A percentile compares a stretch with the other conserved stretches of the same genome.
phyloP scores from a whole-genome alignment of 2,329 filamentous ascomycete genomes.

The Chrysoporthe deuterocubensis region DNA sequence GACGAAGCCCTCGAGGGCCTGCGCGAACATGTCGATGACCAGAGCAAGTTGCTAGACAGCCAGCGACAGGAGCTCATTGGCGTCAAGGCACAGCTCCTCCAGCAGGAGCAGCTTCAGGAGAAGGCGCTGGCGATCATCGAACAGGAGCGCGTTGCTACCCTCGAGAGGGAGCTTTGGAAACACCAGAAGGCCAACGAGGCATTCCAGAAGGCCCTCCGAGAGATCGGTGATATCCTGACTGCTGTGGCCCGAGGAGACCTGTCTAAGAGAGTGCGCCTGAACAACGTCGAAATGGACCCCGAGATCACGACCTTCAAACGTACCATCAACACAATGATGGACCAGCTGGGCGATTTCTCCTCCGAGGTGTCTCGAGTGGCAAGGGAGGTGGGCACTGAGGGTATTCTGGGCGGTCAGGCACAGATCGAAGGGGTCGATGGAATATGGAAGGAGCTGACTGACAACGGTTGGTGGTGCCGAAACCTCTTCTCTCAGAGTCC shows the following conservation, averaged over 20 bases:
- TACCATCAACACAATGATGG: constrained; percentile 99
- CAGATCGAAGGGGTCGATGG: constrained; percentile 93
- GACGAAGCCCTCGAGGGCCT: constrained; percentile 85
- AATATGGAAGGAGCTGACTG: constrained; percentile 96
- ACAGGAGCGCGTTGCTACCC: constrained; percentile 81
- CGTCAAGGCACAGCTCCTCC: constrained; percentile 82
- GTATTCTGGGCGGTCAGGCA: constrained; percentile 90
- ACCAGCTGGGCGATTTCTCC: constrained; percentile 94
- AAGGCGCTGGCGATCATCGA: constrained; percentile 82
- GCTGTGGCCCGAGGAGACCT: constrained; percentile 94
- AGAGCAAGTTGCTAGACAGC: constrained; percentile 87
- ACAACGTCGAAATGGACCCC: constrained; percentile 94
- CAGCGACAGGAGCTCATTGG: constrained; percentile 85
- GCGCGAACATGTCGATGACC: constrained; percentile 88
- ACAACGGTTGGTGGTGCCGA: constrained; percentile 63
- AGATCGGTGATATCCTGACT: constrained; percentile 97
- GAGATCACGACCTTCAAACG: constrained; percentile 98
- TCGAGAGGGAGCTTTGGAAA: constrained; percentile 94
- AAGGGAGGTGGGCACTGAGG: constrained; percentile 94
- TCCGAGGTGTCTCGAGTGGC: constrained; percentile 95
- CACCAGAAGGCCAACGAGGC: constrained; percentile 98
- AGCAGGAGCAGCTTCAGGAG: constrained; percentile 85
- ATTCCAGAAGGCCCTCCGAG: constrained; percentile 94
- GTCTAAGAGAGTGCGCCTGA: constrained; percentile 95
- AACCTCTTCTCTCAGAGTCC: not conserved